Evolutionary conservation across 139 green algal genomes (phyloP), one percentile per base, ranked within the genome.

Genomic region (Tetradesmus obliquus): DNA sequence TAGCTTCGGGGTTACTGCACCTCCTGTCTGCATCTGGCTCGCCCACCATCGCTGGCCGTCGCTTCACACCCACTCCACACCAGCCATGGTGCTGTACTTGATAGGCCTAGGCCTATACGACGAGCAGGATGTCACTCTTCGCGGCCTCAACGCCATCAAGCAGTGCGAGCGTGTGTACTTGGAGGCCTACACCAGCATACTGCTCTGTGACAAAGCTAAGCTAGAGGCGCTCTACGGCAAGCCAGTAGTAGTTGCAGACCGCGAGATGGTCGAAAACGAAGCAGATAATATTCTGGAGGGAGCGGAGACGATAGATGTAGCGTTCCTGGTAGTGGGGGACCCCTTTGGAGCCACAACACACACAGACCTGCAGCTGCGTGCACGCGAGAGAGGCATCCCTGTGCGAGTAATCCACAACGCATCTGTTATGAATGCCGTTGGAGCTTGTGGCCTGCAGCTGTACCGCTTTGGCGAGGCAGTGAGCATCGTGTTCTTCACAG

Each of bases 401-500:
- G 97, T 99, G 62, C 83, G 92, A 1, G 95, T 98, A 24, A 94
- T 99, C 13, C 98, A 99, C 97, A 99, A 99, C 88, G 98, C 98
- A 9, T 98, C 95, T 60, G 98, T 99, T 76, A 98, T 99, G 95
- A 99, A 99, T 86, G 98, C 98, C 1, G 94, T 99, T 6, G 98
- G 97, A 4, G 97, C 96, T 0, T 98, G 95, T 82, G 98, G 98
- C 1, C 94, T 99, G 92, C 97, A 99, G 94, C 97, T 99, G 72
- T 99, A 99, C 93, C 92, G 96, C 32, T 99, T 97, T 90, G 98
- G 98, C 2, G 98, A 99, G 96, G 94, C 97, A 0, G 86, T 99
- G 0, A 99, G 97, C 32, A 97, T 99, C 17, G 96, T 98, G 0
- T 99, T 99, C 95, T 99, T 99, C 96, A 99, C 98, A 9, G 96